These are phyloP conservation scores for Schizosaccharomyces japonicus DNA, from an alignment of 805 yeast species.

Conservation along the genomic window DNA sequence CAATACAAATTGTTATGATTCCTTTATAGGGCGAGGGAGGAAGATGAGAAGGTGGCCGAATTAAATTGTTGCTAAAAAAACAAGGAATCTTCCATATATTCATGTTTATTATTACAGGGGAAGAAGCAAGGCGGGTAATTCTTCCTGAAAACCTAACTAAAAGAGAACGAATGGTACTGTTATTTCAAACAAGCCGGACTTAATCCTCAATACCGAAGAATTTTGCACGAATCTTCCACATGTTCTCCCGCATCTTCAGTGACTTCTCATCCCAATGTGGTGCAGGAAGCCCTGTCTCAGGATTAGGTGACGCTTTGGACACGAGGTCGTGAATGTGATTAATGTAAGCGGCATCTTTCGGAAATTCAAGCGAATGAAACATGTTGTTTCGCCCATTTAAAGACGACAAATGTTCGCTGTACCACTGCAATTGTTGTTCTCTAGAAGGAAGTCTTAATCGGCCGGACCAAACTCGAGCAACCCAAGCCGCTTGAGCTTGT, in stretches of 20 bases:
- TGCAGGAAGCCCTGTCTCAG: neutral
- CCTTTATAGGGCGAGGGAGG: too few species aligned
- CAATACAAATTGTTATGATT: too few species aligned
- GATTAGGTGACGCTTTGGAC: neutral
- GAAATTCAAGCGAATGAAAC: neutral
- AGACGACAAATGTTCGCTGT: neutral
- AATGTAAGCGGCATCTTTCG: slow-evolving; percentile 2
- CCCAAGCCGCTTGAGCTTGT: slow-evolving; percentile 39
- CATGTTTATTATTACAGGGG: too few species aligned
- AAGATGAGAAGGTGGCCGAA: too few species aligned
- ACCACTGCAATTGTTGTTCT: neutral
- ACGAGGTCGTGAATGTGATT: neutral
- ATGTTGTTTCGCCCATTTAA: neutral
- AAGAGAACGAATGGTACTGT: too few species aligned
- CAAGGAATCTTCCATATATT: too few species aligned
- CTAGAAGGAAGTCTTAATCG: slow-evolving; percentile 27
- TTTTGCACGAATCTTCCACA: slow-evolving; percentile 1
- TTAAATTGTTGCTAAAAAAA: too few species aligned
- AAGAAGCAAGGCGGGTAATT: too few species aligned
- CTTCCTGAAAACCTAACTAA: too few species aligned
- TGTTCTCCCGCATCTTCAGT: neutral
- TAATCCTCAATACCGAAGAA: neutral
- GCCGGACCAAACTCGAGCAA: slow-evolving; percentile 38
- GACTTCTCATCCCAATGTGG: neutral
- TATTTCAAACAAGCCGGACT: too few species aligned